A percentile compares a stretch with the other conserved stretches of the same genome.
These are phyloP conservation scores for Ophiocordyceps camponoti-floridani DNA, from an alignment of 2,329 filamentous ascomycete genomes.

Conservation along the genomic window DNA sequence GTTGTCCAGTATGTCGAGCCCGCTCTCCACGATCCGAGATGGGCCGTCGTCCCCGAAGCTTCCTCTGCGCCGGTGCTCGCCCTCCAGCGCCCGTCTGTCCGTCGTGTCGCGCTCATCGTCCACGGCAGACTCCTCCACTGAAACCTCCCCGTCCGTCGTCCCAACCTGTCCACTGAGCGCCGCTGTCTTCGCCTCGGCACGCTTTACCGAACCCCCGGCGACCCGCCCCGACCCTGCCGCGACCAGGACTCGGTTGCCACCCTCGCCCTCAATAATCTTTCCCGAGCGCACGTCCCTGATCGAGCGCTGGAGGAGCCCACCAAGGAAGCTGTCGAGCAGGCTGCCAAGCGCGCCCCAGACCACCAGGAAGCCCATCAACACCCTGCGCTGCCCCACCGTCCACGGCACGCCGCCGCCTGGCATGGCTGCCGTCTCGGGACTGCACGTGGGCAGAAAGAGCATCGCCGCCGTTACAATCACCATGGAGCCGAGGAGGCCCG, in stretches of 20 bases:
- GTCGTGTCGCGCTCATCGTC: slow-evolving; percentile 16
- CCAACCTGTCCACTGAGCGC: slow-evolving; percentile 25
- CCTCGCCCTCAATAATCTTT: slow-evolving; percentile 76
- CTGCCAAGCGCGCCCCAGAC: slow-evolving; percentile 64
- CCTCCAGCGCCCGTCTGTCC: slow-evolving; percentile 9
- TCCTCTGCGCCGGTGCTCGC: slow-evolving; percentile 25
- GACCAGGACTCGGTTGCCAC: slow-evolving; percentile 43
- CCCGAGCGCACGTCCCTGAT: slow-evolving; percentile 71
- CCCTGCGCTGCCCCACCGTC: slow-evolving; percentile 24
- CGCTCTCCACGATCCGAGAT: slow-evolving; percentile 48
- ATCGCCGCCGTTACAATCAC: slow-evolving; percentile 49
- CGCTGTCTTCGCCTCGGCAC: slow-evolving; percentile 20
- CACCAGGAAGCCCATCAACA: slow-evolving; percentile 40
- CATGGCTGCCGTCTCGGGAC: slow-evolving; percentile 15
- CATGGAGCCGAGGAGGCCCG: slow-evolving; percentile 57
- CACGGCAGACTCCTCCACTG: slow-evolving; percentile 12
- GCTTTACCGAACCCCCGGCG: slow-evolving; percentile 11
- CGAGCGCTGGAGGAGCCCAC: slow-evolving; percentile 68
- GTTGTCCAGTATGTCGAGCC: slow-evolving; percentile 66
- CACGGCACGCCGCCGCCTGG: slow-evolving; percentile 29
- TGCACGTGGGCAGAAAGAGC: slow-evolving; percentile 53
- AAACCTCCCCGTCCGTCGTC: slow-evolving; percentile 20
- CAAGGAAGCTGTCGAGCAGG: slow-evolving; percentile 72
- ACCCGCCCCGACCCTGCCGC: slow-evolving; percentile 13
- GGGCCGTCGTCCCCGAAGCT: slow-evolving; percentile 38